phyloP scores from a whole-genome alignment of 495 filamentous ascomycete genomes.

The Daldinia bambusicola region DNA sequence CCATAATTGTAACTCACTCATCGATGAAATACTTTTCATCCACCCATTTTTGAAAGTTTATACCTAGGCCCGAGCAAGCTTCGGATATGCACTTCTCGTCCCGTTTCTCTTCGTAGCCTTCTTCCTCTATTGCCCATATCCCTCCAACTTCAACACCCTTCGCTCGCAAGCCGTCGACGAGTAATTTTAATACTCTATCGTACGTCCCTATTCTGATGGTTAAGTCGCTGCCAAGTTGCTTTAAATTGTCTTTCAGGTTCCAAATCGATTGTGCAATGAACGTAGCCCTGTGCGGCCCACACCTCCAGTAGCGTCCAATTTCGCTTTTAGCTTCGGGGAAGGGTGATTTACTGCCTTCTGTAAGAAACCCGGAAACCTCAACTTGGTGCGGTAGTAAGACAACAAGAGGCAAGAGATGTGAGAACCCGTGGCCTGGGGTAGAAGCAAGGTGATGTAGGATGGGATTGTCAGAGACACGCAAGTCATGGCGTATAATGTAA shows the following conservation, averaged over 20 bases:
- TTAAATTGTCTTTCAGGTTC: slow-evolving; percentile 69
- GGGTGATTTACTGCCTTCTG: slow-evolving; percentile 56
- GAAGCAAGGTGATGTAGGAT: slow-evolving; percentile 65
- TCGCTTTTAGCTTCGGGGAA: slow-evolving; percentile 67
- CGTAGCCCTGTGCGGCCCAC: slow-evolving; percentile 72
- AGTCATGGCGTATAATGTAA: slow-evolving; percentile 71
- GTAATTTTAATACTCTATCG: slow-evolving; percentile 61
- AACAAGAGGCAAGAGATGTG: slow-evolving; percentile 73
- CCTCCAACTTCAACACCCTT: slow-evolving; percentile 60
- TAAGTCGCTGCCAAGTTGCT: slow-evolving; percentile 66
- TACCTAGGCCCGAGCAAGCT: slow-evolving; percentile 57
- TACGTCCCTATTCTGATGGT: slow-evolving; percentile 69
- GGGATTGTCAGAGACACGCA: slow-evolving; percentile 75
- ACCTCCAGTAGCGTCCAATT: slow-evolving; percentile 71
- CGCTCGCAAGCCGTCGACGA: slow-evolving; percentile 61
- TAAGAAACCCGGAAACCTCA: slow-evolving; percentile 75
- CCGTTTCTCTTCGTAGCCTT: slow-evolving; percentile 69
- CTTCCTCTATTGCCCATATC: slow-evolving; percentile 75
- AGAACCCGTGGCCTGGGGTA: slow-evolving; percentile 61
- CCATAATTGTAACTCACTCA: slow-evolving; percentile 62
- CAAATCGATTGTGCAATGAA: slow-evolving; percentile 75
- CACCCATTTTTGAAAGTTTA: slow-evolving; percentile 67
- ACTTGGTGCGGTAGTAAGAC: slow-evolving; percentile 72
- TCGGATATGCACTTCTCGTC: slow-evolving; percentile 66
- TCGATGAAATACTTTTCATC: slow-evolving; percentile 81